A percentile compares a stretch with the other conserved stretches of the same genome.
Evolutionary conservation across 2,329 filamentous ascomycete genomes (phyloP).

Genomic region (Xylariaceae sp.): DNA sequence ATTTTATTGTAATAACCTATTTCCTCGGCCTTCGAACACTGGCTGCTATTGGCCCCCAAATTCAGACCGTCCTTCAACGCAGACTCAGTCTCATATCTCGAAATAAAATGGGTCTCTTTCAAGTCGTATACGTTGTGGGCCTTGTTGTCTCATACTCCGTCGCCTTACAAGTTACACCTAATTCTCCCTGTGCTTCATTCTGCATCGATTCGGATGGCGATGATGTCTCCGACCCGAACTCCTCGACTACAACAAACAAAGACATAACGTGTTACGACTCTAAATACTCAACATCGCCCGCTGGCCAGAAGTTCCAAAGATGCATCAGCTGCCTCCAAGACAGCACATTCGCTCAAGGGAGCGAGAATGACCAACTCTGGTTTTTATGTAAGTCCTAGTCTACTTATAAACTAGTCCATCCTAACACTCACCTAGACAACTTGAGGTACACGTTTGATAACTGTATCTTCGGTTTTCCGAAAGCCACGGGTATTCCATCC

Average conservation of each 20-base stretch:
- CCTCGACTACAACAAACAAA: constrained; percentile 50
- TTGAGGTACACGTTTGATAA: constrained; percentile 58
- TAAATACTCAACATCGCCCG: constrained; percentile 45
- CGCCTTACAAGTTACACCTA: constrained; percentile 57
- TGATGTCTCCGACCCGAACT: constrained; percentile 52
- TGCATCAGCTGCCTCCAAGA: constrained; percentile 61
- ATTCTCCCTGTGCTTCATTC: constrained; percentile 59
- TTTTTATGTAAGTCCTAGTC: constrained; percentile 56
- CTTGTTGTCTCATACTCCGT: constrained; percentile 28
- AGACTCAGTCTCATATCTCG: constrained; percentile 20
- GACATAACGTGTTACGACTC: constrained; percentile 57
- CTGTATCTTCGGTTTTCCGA: constrained; percentile 59
- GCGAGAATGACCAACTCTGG: constrained; percentile 61
- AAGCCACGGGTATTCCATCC: constrained; percentile 51
- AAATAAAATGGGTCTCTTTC: constrained; percentile 35
- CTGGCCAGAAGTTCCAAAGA: constrained; percentile 53
- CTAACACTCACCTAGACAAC: constrained; percentile 51
- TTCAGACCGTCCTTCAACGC: background rate
- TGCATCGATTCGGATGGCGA: constrained; percentile 50
- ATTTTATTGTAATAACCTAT: constrained; percentile 33
- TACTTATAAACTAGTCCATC: background rate
- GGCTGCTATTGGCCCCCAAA: background rate
- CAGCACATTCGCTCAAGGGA: constrained; percentile 53
- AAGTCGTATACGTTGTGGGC: constrained; percentile 33
- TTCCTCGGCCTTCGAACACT: constrained; percentile 11